Conservation (phyloP, 768 basidiomycete species). For the Boletus coccyginus region DNA sequence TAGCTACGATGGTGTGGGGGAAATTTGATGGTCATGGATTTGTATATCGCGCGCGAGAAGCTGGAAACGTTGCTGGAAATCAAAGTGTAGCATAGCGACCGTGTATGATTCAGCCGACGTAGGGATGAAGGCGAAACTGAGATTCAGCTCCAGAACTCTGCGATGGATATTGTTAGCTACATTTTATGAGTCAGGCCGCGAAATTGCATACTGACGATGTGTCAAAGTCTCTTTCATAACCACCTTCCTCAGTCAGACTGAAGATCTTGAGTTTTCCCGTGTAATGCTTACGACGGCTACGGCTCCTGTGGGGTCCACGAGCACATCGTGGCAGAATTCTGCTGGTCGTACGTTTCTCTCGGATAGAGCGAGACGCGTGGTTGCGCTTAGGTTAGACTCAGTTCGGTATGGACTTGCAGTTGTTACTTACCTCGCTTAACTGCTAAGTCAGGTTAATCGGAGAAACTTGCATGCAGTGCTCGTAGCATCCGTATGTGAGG, state of each 20-base stretch:
- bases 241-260: slow-evolving; percentile 48
- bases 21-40: slow-evolving; percentile 41
- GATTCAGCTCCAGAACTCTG: slow-evolving; percentile 65
- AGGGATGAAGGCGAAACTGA: slow-evolving; percentile 62
- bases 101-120: slow-evolving; percentile 40
- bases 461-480: no score
- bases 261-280: slow-evolving; percentile 68
- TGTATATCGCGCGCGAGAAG: slow-evolving; percentile 58
- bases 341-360: slow-evolving; percentile 57
- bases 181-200: neutral
- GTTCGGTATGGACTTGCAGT: no score
- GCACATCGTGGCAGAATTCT: slow-evolving; percentile 69
- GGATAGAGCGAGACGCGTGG: slow-evolving; percentile 44
- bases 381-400: slow-evolving; percentile 39
- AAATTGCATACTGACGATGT: slow-evolving; percentile 47
- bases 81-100: slow-evolving; percentile 66
- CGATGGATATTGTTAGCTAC: slow-evolving; percentile 3
- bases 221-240: slow-evolving; percentile 57
- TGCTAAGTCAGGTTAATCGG: no score
- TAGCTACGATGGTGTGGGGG: slow-evolving; percentile 47
- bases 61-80: slow-evolving; percentile 59
- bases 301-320: slow-evolving; percentile 62
- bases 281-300: slow-evolving; percentile 62
- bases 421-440: no score
- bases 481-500: no score